Conservation (phyloP, 495 filamentous ascomycete species). For the Penicillium antarcticum region DNA sequence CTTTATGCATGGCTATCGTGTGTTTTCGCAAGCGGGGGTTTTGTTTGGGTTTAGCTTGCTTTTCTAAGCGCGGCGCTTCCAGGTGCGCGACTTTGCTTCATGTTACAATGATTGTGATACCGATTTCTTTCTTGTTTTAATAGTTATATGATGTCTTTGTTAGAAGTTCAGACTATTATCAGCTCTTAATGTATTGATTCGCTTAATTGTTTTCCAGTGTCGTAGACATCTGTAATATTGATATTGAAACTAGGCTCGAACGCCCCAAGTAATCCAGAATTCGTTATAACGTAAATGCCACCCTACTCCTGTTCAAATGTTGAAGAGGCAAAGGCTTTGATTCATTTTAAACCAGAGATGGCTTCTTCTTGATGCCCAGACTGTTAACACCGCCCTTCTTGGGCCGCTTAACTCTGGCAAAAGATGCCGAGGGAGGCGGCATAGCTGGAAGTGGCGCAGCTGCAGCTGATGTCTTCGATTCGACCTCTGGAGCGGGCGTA, state of each 20-base stretch:
- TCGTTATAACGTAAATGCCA: too few species aligned
- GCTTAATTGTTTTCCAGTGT: neutral
- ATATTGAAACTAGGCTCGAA: neutral
- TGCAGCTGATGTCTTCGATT: constrained; percentile 19
- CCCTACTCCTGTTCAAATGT: neutral
- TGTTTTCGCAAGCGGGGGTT: constrained; percentile 17
- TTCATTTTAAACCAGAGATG: constrained; percentile 39
- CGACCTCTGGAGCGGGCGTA: constrained; percentile 21
- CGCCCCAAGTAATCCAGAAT: neutral
- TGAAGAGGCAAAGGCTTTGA: too few species aligned
- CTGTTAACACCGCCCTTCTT: constrained; percentile 72
- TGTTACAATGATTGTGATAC: constrained; percentile 24
- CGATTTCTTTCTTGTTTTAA: constrained; percentile 20
- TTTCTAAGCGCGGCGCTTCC: constrained; percentile 35
- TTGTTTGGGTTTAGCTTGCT: constrained; percentile 18
- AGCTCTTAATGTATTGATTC: constrained; percentile 11
- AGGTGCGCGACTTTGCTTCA: constrained; percentile 7
- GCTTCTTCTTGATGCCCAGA: constrained; percentile 91
- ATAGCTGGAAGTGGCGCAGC: constrained; percentile 17
- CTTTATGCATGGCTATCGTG: constrained; percentile 14
- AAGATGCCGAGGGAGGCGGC: constrained; percentile 60
- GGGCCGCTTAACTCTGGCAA: constrained; percentile 76
- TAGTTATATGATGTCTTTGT: constrained; percentile 15
- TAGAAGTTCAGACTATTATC: constrained; percentile 1
- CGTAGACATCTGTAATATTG: too few species aligned